Evolutionary conservation across 1,284 basidiomycete species (phyloP).

Genomic region (Cronartium quercuum): DNA sequence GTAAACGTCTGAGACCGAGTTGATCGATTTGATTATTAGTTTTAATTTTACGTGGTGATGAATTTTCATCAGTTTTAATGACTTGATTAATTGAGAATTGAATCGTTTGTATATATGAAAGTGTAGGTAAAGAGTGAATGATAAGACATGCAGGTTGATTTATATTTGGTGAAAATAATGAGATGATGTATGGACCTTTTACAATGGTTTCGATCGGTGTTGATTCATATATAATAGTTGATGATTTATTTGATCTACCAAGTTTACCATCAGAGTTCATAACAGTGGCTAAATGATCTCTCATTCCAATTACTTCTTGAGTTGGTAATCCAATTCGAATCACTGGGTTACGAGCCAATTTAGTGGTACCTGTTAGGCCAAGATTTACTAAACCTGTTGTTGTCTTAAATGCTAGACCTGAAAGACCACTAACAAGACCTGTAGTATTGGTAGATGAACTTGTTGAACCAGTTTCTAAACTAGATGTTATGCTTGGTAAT

Average conservation of each 20-base stretch:
- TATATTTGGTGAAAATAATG: slow-evolving; percentile 50
- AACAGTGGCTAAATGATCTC: slow-evolving; percentile 27
- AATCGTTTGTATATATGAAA: slow-evolving; percentile 61
- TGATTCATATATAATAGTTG: slow-evolving; percentile 42
- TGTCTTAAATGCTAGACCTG: slow-evolving; percentile 16
- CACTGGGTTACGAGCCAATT: slow-evolving; percentile 18
- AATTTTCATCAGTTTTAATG: slow-evolving; percentile 41
- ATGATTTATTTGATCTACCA: slow-evolving; percentile 54
- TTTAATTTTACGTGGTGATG: slow-evolving; percentile 42
- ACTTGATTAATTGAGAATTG: slow-evolving; percentile 59
- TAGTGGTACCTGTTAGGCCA: neutral
- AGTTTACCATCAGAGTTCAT: slow-evolving; percentile 47
- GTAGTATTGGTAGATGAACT: neutral
- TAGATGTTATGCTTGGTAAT: slow-evolving; percentile 41
- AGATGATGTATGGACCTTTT: slow-evolving; percentile 27
- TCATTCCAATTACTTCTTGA: slow-evolving; percentile 17
- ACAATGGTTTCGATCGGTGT: slow-evolving; percentile 49
- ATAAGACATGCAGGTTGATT: slow-evolving; percentile 57
- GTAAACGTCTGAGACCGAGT: slow-evolving; percentile 58
- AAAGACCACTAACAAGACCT: neutral
- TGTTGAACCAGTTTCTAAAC: neutral
- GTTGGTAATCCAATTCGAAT: slow-evolving; percentile 9
- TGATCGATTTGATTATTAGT: slow-evolving; percentile 23
- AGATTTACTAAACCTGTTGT: slow-evolving; percentile 6
- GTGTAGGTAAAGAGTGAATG: slow-evolving; percentile 69